Base-by-base conservation (phyloP, 352 stramenopile species). In the Phytophthora multivora region DNA sequence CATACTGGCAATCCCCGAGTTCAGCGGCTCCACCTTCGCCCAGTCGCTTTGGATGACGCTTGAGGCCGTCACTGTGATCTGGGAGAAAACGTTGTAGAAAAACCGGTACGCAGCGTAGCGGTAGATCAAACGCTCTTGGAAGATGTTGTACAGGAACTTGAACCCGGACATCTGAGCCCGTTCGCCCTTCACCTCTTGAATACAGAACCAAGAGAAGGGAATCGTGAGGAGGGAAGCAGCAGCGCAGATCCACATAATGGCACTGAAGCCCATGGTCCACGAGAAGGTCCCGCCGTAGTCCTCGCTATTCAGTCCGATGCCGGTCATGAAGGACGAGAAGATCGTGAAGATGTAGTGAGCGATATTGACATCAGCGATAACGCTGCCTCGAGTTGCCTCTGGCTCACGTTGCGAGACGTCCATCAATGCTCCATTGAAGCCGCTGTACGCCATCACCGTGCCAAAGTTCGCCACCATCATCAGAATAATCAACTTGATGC, bases 381-480 rank as follows among this genome's bases (percentile, higher is more conserved):
- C 69, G 10, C 45, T 71, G 23, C 81, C 81, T 5, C 78, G 77
- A 18, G 58, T 60, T 23, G 35, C 28, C 10, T 70, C 65, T 1
- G 73, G 46, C 51, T 89, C 81, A 11, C 65, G 68, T 23, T 89
- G 79, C 9, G 73, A 72, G 2, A 88, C 41, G 15, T 88, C 71
- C 31, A 89, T 78, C 23, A 86, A 48, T n/a, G 82, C 53, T 0
- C 81, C 84, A 64, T 94, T 85, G 23, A 76, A 73, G 13, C 82
- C 82, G 4, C 86, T 79, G 68, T 90, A 85, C 10, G 80, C 79
- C 56, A 90, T 83, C 33, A 93, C 82, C n/a, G 83, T 87, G 21
- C 84, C 84, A 12, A 91, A 55, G 42, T 88, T 89, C 3, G 87
- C 83, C 12, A 91, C 26, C 56, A 90, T 86, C 65, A 95, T 77